Conservation (phyloP, 352 stramenopile genomes). For the Pythium myriotylum region DNA sequence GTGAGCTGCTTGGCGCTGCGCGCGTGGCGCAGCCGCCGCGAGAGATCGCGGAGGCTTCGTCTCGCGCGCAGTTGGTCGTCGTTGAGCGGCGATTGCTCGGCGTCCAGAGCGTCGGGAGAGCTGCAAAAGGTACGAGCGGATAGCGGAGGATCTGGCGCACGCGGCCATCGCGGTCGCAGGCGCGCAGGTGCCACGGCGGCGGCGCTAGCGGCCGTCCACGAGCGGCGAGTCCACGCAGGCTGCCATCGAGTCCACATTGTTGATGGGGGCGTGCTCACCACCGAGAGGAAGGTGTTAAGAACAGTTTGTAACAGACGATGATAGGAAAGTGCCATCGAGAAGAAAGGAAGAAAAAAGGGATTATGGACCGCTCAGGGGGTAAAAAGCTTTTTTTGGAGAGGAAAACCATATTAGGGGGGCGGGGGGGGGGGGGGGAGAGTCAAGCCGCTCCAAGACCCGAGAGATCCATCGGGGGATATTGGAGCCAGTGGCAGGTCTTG, state of each 20-base stretch:
- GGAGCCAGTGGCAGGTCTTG: too few species aligned
- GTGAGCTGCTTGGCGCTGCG: constrained; percentile 2
- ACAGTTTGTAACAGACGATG: too few species aligned
- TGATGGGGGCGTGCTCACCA: too few species aligned
- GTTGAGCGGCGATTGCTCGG: not conserved
- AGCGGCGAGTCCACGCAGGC: not conserved
- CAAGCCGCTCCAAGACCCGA: too few species aligned
- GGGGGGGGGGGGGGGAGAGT: too few species aligned
- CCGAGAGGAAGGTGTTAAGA: too few species aligned
- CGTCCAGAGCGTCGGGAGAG: not conserved
- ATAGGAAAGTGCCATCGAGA: too few species aligned
- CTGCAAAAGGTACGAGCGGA: not conserved
- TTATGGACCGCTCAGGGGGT: too few species aligned
- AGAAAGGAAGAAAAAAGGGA: too few species aligned
- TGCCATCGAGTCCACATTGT: not conserved
- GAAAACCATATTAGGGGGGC: too few species aligned
- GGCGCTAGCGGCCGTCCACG: not conserved
- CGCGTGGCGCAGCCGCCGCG: not conserved
- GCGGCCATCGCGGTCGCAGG: not conserved
- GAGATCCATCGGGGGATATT: too few species aligned
- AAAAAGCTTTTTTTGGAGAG: too few species aligned
- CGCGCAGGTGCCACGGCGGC: not conserved
- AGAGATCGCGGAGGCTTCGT: not conserved
- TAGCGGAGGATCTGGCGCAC: not conserved
- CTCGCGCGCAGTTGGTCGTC: not conserved